Evolutionary conservation across 441 rosid species (phyloP), one percentile per base, ranked within the genome.

Genomic region (Adansonia rubrostipa): DNA sequence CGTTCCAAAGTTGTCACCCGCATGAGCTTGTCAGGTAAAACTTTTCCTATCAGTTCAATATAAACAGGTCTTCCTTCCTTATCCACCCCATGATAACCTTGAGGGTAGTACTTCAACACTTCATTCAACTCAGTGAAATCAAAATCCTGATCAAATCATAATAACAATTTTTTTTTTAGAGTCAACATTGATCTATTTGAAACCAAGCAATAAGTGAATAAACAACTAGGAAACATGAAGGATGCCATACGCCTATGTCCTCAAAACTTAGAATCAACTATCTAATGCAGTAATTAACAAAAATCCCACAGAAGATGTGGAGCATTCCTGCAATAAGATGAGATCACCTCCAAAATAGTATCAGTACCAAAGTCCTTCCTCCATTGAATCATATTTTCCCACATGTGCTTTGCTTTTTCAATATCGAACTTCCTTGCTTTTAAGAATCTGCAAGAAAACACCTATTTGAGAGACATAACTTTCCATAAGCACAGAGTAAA

Each of bases 371-470:
- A 92, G 3, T 90, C 93, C 63, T 76, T 88, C 72, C 96, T 89
- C 96, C 96, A 92, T 9, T 87, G 93, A 58, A 92, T 72, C 96
- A 92, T 92, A 48, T 89, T 86, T 68, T 87, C 84, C 96, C 96
- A 92, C 94, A 92, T 92, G 45, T 81, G 84, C 79, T 88, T 92
- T 3, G 94, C 87, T 78, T 90, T 92, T 17, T 76, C 92, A 22
- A 87, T 71, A 84, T 92, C 93, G 72, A 92, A 92, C 64, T 92
- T 92, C 86, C 96, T 89, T 45, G 96, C 96, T 84, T 89, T 90
- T 80, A 92, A 74, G 82, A 92, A 92, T 74, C 96, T 90, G 78
- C 78, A 82, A 80, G 72, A 75, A 33, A 3, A 28, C 45, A 68
- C 51, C 63, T 42, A 56, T 36, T 51, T 47, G 13, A 45, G 64